These are phyloP conservation scores for Neoascochyta sp. DNA, from an alignment of 2,329 filamentous ascomycete genomes.

Conservation along the genomic window DNA sequence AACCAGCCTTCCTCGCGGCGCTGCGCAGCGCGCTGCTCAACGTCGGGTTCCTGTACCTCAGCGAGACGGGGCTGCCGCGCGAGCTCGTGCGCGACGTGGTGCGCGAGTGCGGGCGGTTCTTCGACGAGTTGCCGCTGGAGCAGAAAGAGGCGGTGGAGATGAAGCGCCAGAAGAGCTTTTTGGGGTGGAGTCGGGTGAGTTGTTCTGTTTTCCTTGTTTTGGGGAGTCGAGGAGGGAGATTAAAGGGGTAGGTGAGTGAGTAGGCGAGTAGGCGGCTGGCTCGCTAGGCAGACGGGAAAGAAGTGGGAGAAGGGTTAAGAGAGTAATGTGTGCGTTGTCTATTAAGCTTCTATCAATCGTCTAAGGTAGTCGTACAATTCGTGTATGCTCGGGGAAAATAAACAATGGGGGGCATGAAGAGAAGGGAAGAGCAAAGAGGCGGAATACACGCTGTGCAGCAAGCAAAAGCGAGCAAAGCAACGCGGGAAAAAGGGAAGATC, in stretches of 20 bases:
- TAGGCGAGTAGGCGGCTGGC: no score
- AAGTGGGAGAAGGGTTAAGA: no score
- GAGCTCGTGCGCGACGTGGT: conserved; percentile 64
- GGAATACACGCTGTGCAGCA: not conserved
- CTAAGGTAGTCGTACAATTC: conserved; percentile 7
- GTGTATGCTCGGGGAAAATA: conserved; percentile 3
- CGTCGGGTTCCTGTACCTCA: conserved; percentile 84
- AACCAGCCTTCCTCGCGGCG: conserved; percentile 66
- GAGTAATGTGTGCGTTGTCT: not conserved
- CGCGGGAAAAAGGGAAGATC: not conserved
- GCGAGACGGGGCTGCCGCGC: conserved; percentile 61
- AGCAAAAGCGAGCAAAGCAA: not conserved
- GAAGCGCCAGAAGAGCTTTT: conserved; percentile 48
- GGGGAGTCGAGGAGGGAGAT: not conserved
- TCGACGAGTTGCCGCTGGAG: conserved; percentile 64
- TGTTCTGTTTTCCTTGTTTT: conserved; percentile 1
- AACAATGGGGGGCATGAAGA: conserved; percentile 1
- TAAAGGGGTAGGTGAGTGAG: no score
- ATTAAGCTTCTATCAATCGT: conserved; percentile 4
- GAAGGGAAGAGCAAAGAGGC: not conserved
- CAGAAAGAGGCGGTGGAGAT: conserved; percentile 65
- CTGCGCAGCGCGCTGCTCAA: conserved; percentile 74
- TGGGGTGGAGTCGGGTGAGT: conserved; percentile 47
- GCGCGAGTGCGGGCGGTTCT: conserved; percentile 66
- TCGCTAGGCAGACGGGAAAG: no score